Evolutionary conservation across 768 basidiomycete species (phyloP).

Genomic region (Trametes elegans): DNA sequence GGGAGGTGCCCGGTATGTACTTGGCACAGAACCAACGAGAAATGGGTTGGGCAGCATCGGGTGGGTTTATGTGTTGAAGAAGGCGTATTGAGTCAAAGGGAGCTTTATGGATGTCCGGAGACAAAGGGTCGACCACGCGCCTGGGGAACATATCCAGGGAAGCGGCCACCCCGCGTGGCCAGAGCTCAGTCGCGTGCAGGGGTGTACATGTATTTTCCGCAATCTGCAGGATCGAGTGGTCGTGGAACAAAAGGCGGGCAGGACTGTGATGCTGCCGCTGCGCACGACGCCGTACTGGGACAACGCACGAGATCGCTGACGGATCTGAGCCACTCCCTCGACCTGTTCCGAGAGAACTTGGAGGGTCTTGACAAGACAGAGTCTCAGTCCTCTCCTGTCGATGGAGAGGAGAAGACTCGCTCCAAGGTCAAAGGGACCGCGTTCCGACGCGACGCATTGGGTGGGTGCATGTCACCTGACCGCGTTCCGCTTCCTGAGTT

Average conservation of each 20-base stretch:
- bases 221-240: not conserved
- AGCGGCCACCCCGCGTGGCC: no score
- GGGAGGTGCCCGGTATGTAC: not conserved
- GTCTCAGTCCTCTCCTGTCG: no score
- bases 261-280: not conserved
- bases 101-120: not conserved
- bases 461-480: not conserved
- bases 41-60: not conserved
- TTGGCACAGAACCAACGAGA: not conserved
- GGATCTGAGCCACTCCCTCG: slow-evolving; percentile 9
- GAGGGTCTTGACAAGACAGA: no score
- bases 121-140: not conserved
- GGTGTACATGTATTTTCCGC: no score
- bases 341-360: not conserved
- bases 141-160: not conserved
- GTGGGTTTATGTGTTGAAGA: not conserved
- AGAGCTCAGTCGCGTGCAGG: no score
- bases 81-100: not conserved
- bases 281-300: not conserved
- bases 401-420: no score
- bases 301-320: slow-evolving; percentile 1
- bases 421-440: no score
- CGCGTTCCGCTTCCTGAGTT: not conserved
- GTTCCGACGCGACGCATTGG: not conserved
- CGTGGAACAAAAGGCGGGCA: slow-evolving; percentile 4